These are phyloP conservation scores for Parietaria judaica DNA, from an alignment of 306 rosid genomes.

Conservation along the genomic window DNA sequence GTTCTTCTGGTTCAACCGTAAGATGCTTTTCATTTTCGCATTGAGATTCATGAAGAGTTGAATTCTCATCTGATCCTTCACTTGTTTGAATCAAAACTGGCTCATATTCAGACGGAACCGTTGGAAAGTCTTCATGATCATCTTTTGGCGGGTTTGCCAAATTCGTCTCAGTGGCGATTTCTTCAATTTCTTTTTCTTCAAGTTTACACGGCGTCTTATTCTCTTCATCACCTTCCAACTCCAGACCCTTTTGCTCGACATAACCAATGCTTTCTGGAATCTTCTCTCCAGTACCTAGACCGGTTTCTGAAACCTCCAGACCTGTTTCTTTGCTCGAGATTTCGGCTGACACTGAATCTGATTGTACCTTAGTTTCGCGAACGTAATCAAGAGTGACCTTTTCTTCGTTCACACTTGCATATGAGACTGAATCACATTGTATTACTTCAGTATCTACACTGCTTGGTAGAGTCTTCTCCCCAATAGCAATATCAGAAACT, in stretches of 20 bases:
- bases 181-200: constrained; percentile 9
- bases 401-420: not conserved
- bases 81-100: not conserved
- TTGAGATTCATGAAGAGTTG: not conserved
- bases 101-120: constrained; percentile 9
- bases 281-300: constrained; percentile 11
- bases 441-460: constrained; percentile 1
- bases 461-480: not conserved
- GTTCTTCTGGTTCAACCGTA: constrained; percentile 1
- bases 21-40: constrained; percentile 3
- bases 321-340: not conserved
- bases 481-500: not conserved
- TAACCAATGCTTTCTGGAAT: constrained; percentile 5
- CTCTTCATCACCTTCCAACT: constrained; percentile 10
- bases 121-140: constrained; percentile 6
- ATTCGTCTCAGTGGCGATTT: constrained; percentile 5
- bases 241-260: constrained; percentile 1
- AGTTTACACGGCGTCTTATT: constrained; percentile 7
- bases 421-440: not conserved
- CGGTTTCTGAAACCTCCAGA: not conserved
- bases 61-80: constrained; percentile 9
- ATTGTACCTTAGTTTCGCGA: not conserved
- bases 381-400: no score
- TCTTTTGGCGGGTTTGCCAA: constrained; percentile 6
- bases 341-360: constrained; percentile 3